These are phyloP conservation scores for Dryas octopetala DNA, from an alignment of 306 rosid genomes.

Conservation along the genomic window DNA sequence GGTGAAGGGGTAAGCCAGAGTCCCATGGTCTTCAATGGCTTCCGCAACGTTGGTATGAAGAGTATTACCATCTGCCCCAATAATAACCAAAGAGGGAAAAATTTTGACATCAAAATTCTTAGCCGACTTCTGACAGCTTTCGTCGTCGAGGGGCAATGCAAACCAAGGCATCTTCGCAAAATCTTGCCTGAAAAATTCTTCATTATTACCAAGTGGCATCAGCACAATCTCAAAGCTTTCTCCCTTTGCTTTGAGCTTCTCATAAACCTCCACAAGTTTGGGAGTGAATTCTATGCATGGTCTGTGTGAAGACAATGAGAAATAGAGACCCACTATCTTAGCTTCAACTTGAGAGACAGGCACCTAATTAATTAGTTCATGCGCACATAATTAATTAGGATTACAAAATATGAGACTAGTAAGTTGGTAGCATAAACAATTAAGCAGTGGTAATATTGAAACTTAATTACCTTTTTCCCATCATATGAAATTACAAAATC, in stretches of 20 bases:
- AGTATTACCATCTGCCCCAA: conserved; percentile 74
- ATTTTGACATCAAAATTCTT: conserved; percentile 49
- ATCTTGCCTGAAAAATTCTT: conserved; percentile 40
- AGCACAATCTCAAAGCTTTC: conserved; percentile 65
- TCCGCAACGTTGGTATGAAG: conserved; percentile 50
- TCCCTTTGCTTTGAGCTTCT: conserved; percentile 52
- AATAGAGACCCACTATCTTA: conserved; percentile 61
- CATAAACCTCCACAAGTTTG: conserved; percentile 49
- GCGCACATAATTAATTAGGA: not conserved
- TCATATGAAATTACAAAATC: conserved; percentile 56
- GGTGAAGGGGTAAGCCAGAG: conserved; percentile 68
- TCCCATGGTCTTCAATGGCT: conserved; percentile 55
- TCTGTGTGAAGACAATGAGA: conserved; percentile 31
- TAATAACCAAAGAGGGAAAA: conserved; percentile 59
- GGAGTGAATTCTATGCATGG: conserved; percentile 39
- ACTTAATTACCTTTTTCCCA: conserved; percentile 44
- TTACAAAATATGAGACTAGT: not conserved
- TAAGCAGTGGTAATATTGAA: not conserved
- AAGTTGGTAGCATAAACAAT: not conserved
- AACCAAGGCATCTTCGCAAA: conserved; percentile 53
- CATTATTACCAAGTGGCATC: conserved; percentile 50
- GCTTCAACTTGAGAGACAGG: conserved; percentile 68
- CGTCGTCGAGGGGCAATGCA: conserved; percentile 63
- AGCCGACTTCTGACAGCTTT: conserved; percentile 34
- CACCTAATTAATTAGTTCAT: conserved; percentile 33